phyloP scores from a whole-genome alignment of 1,139 yeast genomes.

The Debaryomyces udenii region DNA sequence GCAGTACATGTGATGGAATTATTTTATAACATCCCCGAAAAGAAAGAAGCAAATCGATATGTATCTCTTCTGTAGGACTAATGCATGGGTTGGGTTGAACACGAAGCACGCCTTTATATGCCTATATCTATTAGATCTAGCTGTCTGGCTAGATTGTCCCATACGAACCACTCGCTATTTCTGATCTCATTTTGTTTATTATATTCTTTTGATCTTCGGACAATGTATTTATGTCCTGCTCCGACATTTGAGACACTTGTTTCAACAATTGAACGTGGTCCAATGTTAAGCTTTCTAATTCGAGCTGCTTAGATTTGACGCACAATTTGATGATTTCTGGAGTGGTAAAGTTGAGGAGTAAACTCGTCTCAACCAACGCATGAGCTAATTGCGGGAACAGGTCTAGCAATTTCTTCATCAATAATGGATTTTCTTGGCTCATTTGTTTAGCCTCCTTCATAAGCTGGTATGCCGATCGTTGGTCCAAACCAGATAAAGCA shows the following conservation, averaged over 20 bases:
- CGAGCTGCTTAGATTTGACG: conserved; percentile 35
- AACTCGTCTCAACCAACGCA: conserved; percentile 76
- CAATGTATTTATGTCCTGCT: conserved; percentile 61
- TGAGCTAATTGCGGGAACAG: conserved; percentile 80
- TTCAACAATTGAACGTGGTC: conserved; percentile 57
- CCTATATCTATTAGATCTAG: too few relatives aligned
- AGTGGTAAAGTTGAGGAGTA: conserved; percentile 60
- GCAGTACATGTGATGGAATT: too few relatives aligned
- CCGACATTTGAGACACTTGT: conserved; percentile 60
- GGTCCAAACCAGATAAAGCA: conserved; percentile 60
- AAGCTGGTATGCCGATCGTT: conserved; percentile 55
- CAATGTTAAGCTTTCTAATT: conserved; percentile 45
- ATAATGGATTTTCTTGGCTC: conserved; percentile 61
- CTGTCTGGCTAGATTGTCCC: conserved; percentile 35
- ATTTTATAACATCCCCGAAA: too few relatives aligned
- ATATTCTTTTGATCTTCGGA: conserved; percentile 59
- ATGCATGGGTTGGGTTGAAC: too few relatives aligned
- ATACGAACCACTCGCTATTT: conserved; percentile 49
- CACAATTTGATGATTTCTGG: conserved; percentile 55
- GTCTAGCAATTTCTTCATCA: conserved; percentile 64
- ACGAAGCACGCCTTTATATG: too few relatives aligned
- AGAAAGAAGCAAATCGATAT: too few relatives aligned
- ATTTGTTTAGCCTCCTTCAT: conserved; percentile 66
- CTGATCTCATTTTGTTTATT: conserved; percentile 42
- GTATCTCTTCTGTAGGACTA: too few relatives aligned